phyloP scores from a whole-genome alignment of 192 early-diverging fungal genomes.

The Umbelopsis sp. region DNA sequence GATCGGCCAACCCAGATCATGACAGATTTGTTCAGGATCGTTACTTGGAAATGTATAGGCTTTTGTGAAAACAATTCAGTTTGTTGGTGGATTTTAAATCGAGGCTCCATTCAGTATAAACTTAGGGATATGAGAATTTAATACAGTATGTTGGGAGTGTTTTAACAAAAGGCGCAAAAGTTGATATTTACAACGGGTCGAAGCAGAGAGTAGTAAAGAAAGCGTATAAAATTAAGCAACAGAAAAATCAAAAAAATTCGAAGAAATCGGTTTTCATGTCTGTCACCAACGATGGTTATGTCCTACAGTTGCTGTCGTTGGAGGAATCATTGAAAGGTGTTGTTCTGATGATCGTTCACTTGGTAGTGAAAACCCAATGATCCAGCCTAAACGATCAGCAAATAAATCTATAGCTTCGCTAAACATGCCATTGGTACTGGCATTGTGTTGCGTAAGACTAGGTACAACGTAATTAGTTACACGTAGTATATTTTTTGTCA shows the following conservation, averaged over 20 bases:
- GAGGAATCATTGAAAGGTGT: conserved; percentile 2
- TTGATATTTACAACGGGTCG: not conserved
- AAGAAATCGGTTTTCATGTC: not conserved
- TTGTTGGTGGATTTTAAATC: conserved; percentile 34
- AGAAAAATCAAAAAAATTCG: not conserved
- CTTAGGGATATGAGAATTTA: not conserved
- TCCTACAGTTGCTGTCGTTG: not conserved
- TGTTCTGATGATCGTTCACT: not conserved
- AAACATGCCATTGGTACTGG: conserved; percentile 62
- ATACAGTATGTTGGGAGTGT: not conserved
- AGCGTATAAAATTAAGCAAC: not conserved
- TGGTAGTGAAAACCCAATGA: conserved; percentile 9
- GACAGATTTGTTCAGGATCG: conserved; percentile 29
- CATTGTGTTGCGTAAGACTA: conserved; percentile 66
- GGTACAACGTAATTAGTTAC: not conserved
- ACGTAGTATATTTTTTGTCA: too few species aligned
- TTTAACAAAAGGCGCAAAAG: too few species aligned
- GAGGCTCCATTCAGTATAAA: conserved; percentile 20
- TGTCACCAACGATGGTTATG: conserved; percentile 5
- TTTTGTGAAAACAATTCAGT: conserved; percentile 36
- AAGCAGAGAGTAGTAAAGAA: not conserved
- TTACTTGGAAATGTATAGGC: conserved; percentile 34
- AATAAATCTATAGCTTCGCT: conserved; percentile 48
- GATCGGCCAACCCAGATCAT: conserved; percentile 37
- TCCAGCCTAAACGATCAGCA: conserved; percentile 12